Base-by-base conservation (phyloP, 108 stramenopile genomes). In the Fragilariopsis cylindrus region DNA sequence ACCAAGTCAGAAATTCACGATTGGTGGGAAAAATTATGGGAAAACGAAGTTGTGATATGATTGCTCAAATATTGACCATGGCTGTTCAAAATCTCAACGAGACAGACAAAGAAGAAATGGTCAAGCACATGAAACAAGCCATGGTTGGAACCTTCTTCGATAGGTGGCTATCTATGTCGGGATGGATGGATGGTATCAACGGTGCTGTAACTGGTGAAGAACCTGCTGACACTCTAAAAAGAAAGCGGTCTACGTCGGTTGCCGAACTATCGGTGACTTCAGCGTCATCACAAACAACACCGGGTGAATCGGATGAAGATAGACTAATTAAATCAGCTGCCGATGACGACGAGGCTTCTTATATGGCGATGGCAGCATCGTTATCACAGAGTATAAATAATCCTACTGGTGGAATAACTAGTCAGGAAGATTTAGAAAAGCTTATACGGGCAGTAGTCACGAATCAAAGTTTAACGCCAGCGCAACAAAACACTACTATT, bases 71-170 rank as follows among this genome's bases (percentile, higher is more conserved):
- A 8, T 76, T 98, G 88, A 88, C 88, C 60, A 95, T 98, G 95
- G 93, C 96, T 8, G 92, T 97, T 7, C 92, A 95, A 56, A 95
- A 90, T 74, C 82, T 98, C 11, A 80, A 85, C 30, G 86, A 81
- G 48, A 74, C 77, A 8, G 93, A 94, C 48, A 73, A 87, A 67
- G 82, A 83, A 62, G 90, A 96, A 64, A 96, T 96, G 96, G 84
- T 94, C 40, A 75, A 75, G 5, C 91, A 93, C 78, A 92, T 96
- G 93, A 94, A 93, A 69, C 89, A 92, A 66, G 91, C 92, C 52
- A 94, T 94, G 96, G 84, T 82, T 42, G 92, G 92, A 3, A 96
- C 96, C 1, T 96, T 94, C 69, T 96, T 96, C 72, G 96, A 96
- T 45, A 82, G 86, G 18, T 96, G 96, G 96, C 75, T 96, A 50